Evolutionary conservation across 2,329 filamentous ascomycete species (phyloP).

Genomic region (Chaetomiaceae sp.): DNA sequence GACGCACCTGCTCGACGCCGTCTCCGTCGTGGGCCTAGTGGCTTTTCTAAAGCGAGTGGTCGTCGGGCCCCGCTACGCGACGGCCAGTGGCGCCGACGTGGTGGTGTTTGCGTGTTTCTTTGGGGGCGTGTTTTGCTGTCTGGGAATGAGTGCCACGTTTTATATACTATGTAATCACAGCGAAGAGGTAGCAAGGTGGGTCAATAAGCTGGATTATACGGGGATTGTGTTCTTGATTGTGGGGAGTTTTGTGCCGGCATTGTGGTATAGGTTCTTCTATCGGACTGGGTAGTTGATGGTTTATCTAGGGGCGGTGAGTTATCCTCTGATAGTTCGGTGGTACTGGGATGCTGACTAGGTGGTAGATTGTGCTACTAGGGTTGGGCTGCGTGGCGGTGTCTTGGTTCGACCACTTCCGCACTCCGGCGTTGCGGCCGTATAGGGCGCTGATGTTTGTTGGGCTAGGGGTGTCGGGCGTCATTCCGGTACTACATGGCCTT

Average conservation of each 20-base stretch:
- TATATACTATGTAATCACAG: conserved; percentile 86
- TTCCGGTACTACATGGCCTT: conserved; percentile 78
- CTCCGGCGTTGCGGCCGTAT: conserved; percentile 77
- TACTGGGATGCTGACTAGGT: background rate
- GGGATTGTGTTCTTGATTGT: conserved; percentile 91
- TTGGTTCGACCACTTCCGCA: conserved; percentile 76
- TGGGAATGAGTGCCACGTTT: conserved; percentile 79
- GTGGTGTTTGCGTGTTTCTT: conserved; percentile 76
- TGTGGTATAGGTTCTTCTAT: conserved; percentile 84
- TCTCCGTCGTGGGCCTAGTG: conserved; percentile 44
- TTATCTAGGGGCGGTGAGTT: conserved; percentile 71
- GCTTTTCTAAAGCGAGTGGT: conserved; percentile 53
- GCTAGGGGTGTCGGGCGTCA: conserved; percentile 76
- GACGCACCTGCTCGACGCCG: conserved; percentile 60
- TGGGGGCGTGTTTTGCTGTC: conserved; percentile 62
- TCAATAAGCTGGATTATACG: conserved; percentile 91
- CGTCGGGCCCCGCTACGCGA: conserved; percentile 61
- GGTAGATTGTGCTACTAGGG: conserved; percentile 71
- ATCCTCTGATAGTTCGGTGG: background rate
- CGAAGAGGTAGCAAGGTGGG: conserved; percentile 68
- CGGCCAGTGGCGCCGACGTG: conserved; percentile 59
- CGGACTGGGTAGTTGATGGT: conserved; percentile 57
- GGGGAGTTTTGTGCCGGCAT: conserved; percentile 80
- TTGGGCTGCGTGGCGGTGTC: conserved; percentile 72
- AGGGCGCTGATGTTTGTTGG: conserved; percentile 84